These are phyloP conservation scores for Lentinula novae-zelandiae DNA, from an alignment of 1,284 basidiomycete species.

Conservation along the genomic window DNA sequence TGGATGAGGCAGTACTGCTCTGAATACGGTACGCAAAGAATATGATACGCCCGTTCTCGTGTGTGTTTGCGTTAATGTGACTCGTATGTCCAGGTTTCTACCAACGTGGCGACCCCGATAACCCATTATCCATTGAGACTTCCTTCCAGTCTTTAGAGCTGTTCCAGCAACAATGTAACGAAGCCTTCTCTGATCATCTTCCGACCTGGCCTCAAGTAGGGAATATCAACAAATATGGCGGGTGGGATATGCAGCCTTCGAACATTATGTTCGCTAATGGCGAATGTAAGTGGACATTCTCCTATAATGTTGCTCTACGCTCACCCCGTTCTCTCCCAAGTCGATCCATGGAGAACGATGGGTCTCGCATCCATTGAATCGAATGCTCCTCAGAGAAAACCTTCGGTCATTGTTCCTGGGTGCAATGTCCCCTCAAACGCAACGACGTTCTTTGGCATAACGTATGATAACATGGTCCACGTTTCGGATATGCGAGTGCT, in stretches of 20 bases:
- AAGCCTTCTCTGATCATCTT: slow-evolving; percentile 32
- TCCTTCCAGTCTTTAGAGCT: slow-evolving; percentile 39
- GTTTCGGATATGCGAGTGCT: slow-evolving; percentile 47
- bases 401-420: slow-evolving; percentile 37
- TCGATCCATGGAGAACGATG: slow-evolving; percentile 53
- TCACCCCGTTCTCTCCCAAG: slow-evolving; percentile 21
- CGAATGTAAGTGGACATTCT: slow-evolving; percentile 34
- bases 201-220: slow-evolving; percentile 37
- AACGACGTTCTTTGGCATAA: slow-evolving; percentile 42
- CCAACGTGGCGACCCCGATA: slow-evolving; percentile 41
- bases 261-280: slow-evolving; percentile 48
- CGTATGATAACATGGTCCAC: slow-evolving; percentile 43
- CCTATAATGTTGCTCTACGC: neutral
- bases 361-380: slow-evolving; percentile 45
- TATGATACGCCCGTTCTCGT: neutral
- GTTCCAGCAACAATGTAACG: slow-evolving; percentile 42
- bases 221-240: slow-evolving; percentile 45
- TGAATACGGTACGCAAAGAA: slow-evolving; percentile 38
- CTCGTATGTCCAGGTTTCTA: slow-evolving; percentile 35
- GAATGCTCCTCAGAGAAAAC: slow-evolving; percentile 40
- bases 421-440: slow-evolving; percentile 33
- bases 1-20: slow-evolving; percentile 56
- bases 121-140: slow-evolving; percentile 44
- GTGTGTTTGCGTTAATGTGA: neutral
- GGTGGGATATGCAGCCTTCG: slow-evolving; percentile 47